phyloP scores from a whole-genome alignment of 1,284 basidiomycete genomes.

The Inonotus hispidus region DNA sequence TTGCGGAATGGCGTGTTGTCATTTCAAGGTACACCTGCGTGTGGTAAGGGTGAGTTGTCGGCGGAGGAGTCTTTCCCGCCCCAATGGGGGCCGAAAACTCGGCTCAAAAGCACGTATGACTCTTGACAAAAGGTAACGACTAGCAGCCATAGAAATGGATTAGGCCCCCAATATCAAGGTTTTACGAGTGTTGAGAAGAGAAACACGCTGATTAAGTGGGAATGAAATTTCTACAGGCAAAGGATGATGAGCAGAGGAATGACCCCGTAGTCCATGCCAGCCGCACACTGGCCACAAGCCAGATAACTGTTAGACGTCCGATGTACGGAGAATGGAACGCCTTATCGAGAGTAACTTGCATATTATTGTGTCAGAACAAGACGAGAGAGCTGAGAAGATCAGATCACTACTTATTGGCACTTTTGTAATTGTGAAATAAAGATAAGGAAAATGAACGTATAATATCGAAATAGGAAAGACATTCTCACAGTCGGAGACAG shows the following conservation, averaged over 20 bases:
- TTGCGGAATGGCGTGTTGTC: background rate
- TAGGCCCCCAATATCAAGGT: too few species aligned
- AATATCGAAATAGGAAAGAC: too few species aligned
- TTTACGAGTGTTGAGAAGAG: background rate
- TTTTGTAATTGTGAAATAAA: too few species aligned
- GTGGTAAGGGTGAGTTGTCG: background rate
- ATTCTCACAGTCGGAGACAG: too few species aligned
- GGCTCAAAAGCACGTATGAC: background rate
- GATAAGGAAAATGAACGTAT: too few species aligned
- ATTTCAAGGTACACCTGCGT: background rate
- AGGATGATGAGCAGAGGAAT: too few species aligned
- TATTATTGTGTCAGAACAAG: too few species aligned
- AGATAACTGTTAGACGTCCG: background rate
- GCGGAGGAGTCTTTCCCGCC: background rate
- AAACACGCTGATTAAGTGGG: background rate
- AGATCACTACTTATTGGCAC: too few species aligned
- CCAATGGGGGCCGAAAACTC: background rate
- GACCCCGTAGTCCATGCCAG: too few species aligned
- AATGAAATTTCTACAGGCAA: background rate
- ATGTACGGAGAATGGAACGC: background rate
- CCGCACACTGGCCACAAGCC: background rate
- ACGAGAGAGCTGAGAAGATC: too few species aligned
- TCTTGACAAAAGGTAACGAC: background rate
- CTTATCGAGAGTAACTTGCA: background rate
- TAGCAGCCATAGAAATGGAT: too few species aligned